Conservation (phyloP, 2,329 filamentous ascomycete species). For the Penicillium sclerotiorum region DNA sequence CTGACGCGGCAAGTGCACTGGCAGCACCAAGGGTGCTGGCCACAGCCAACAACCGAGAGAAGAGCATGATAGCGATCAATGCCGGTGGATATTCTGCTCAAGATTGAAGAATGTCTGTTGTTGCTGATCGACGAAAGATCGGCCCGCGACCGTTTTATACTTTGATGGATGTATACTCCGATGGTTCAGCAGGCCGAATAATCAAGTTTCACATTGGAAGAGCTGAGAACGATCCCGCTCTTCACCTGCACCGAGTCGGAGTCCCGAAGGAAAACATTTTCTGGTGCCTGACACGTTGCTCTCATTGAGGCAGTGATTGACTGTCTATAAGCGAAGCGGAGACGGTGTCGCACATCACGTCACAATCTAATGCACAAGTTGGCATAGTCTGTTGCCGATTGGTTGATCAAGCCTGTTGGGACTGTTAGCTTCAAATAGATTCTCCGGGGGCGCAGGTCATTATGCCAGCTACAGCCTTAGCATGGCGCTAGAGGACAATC, state of each 20-base stretch:
- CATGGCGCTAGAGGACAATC: slow-evolving; percentile 8
- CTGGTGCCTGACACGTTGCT: slow-evolving; percentile 14
- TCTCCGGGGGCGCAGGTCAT: slow-evolving; percentile 3
- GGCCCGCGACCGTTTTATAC: background rate
- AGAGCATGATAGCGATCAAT: slow-evolving; percentile 5
- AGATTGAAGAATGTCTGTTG: background rate
- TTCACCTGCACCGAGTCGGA: background rate
- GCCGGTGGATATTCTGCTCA: background rate
- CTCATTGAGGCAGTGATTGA: slow-evolving; percentile 17
- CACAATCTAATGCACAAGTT: background rate
- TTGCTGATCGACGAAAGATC: background rate
- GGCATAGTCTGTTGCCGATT: slow-evolving; percentile 4
- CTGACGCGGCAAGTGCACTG: slow-evolving; percentile 6
- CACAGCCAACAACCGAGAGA: slow-evolving; percentile 4
- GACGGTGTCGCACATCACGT: slow-evolving; percentile 4
- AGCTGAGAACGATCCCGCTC: background rate
- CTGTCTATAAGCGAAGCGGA: slow-evolving; percentile 14
- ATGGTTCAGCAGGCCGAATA: background rate
- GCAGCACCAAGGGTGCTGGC: slow-evolving; percentile 11
- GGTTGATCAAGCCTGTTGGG: slow-evolving; percentile 7
- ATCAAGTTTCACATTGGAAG: background rate
- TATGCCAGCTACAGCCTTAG: slow-evolving; percentile 11
- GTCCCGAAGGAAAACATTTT: slow-evolving; percentile 1
- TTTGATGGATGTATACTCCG: background rate
- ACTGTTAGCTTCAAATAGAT: slow-evolving; percentile 4